Conservation (phyloP, 2,329 filamentous ascomycete genomes). For the Calcarisporium arbuscula region DNA sequence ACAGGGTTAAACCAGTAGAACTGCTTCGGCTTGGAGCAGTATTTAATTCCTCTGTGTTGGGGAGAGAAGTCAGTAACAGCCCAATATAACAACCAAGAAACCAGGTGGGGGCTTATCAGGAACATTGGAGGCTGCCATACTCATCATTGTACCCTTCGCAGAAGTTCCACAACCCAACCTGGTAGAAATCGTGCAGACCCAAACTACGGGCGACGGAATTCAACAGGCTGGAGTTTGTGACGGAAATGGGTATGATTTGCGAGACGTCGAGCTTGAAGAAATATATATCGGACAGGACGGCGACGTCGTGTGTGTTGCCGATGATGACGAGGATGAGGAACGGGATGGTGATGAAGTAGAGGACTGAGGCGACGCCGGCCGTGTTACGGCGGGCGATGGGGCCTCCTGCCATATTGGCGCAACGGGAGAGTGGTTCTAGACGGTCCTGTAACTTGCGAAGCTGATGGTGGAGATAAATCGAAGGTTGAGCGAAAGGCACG, state of each 20-base stretch:
- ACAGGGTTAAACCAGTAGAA: constrained; percentile 93
- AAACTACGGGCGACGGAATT: constrained; percentile 83
- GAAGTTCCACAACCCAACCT: constrained; percentile 85
- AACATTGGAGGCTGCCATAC: constrained; percentile 24
- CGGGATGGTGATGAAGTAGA: constrained; percentile 68
- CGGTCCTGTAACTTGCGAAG: too few relatives aligned
- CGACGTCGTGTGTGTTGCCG: constrained; percentile 61
- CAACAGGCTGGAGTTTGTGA: constrained; percentile 68
- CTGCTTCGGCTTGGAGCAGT: constrained; percentile 62
- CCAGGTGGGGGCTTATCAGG: background rate
- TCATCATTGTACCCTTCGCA: constrained; percentile 77
- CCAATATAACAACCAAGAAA: background rate
- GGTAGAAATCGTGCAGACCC: constrained; percentile 90
- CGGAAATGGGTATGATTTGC: constrained; percentile 68
- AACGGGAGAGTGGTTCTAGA: too few relatives aligned
- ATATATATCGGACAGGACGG: constrained; percentile 63
- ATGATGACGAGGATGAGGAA: constrained; percentile 77
- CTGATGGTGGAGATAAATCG: too few relatives aligned
- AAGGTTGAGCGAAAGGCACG: too few relatives aligned
- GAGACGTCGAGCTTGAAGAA: constrained; percentile 81
- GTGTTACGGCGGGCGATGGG: constrained; percentile 46
- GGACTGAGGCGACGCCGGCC: constrained; percentile 57
- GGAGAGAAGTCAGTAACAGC: background rate
- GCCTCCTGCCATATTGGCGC: too few relatives aligned
- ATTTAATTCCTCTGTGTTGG: constrained; percentile 57